These are phyloP conservation scores for Neovahlkampfia damariscottae DNA, from an alignment of 78 protist genomes.

Conservation along the genomic window DNA sequence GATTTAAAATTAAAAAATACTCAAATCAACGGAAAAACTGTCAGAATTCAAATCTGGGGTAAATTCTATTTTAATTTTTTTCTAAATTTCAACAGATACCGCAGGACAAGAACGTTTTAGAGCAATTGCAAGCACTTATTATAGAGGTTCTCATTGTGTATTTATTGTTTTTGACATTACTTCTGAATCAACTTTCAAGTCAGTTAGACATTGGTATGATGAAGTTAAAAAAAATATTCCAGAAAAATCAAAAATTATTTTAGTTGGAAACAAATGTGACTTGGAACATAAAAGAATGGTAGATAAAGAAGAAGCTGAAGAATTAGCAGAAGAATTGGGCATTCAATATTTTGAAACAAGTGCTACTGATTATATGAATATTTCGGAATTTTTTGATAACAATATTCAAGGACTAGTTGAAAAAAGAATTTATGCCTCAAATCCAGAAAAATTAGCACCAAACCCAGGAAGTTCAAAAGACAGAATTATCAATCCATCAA, in stretches of 20 bases:
- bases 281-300: conserved; percentile 50
- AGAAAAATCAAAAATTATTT: neutral
- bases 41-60: conserved; percentile 65
- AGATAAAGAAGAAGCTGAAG: conserved; percentile 44
- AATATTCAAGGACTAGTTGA: no score
- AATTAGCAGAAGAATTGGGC: conserved; percentile 30
- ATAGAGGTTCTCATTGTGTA: conserved; percentile 48
- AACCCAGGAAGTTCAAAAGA: no score
- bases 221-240: conserved; percentile 2
- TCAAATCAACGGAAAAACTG: conserved; percentile 35
- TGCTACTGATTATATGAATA: neutral
- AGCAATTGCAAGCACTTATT: conserved; percentile 46
- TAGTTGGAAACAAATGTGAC: conserved; percentile 42
- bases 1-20: conserved; percentile 62
- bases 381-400: no score
- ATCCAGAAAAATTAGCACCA: no score
- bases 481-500: no score
- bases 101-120: conserved; percentile 76
- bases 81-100: conserved; percentile 41
- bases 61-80: neutral
- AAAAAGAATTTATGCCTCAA: no score
- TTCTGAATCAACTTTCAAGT: conserved; percentile 24
- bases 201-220: conserved; percentile 23
- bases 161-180: conserved; percentile 44
- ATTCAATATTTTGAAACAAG: neutral